These are phyloP conservation scores for Elsinoe australis DNA, from an alignment of 2,329 filamentous ascomycete genomes.

Conservation along the genomic window DNA sequence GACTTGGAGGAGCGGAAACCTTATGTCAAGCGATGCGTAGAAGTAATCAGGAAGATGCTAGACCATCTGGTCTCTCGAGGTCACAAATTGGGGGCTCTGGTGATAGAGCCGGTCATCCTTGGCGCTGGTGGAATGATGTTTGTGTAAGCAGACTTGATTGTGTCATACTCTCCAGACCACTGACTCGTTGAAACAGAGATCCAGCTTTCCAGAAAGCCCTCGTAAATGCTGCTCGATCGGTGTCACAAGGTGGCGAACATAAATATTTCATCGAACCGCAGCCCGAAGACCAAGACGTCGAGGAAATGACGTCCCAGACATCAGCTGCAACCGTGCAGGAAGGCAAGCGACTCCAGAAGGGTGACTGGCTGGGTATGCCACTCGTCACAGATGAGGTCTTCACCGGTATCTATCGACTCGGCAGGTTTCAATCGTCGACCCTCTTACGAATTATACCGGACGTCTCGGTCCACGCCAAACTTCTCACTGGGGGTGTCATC, in stretches of 20 bases:
- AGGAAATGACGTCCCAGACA: no score
- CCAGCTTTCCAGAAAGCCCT: slow-evolving; percentile 72
- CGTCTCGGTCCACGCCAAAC: slow-evolving; percentile 73
- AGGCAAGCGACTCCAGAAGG: no score
- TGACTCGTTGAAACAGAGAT: slow-evolving; percentile 56
- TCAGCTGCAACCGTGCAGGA: no score
- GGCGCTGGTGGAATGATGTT: slow-evolving; percentile 80
- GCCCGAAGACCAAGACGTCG: no score
- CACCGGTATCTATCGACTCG: slow-evolving; percentile 75
- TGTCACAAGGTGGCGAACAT: slow-evolving; percentile 14
- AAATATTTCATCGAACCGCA: no score
- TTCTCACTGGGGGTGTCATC: slow-evolving; percentile 71
- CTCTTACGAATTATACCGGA: slow-evolving; percentile 64
- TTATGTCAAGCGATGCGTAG: slow-evolving; percentile 48
- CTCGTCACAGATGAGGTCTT: slow-evolving; percentile 83
- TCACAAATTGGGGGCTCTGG: slow-evolving; percentile 64
- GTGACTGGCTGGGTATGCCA: slow-evolving; percentile 67
- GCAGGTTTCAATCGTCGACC: slow-evolving; percentile 60
- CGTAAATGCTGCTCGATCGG: slow-evolving; percentile 55
- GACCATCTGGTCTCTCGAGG: slow-evolving; percentile 49
- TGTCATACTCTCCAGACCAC: slow-evolving; percentile 10
- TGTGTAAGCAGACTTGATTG: slow-evolving; percentile 46
- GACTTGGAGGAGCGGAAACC: slow-evolving; percentile 43
- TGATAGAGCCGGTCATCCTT: slow-evolving; percentile 72
- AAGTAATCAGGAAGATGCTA: slow-evolving; percentile 52